Evolutionary conservation across 176 grass and related monocot genomes (phyloP).

Genomic region (Avena sativa): DNA sequence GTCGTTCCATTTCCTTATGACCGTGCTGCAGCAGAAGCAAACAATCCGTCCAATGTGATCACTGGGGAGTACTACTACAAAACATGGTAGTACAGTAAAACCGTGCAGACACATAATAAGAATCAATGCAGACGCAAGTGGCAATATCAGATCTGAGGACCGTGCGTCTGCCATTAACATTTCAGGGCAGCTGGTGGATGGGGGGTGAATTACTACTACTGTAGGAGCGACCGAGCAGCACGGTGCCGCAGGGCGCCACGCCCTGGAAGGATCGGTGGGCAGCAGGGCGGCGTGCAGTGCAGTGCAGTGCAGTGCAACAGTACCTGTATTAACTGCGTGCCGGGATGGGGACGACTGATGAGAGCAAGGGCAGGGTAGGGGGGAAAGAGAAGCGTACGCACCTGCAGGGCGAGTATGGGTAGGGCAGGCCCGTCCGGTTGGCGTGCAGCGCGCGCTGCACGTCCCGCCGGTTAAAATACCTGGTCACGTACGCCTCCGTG

Average conservation of each 20-base stretch:
- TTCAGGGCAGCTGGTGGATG: background rate
- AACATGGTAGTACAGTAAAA: background rate
- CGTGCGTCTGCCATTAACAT: background rate
- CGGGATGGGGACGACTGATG: background rate
- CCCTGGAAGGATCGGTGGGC: slow-evolving; percentile 25
- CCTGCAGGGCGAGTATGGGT: slow-evolving; percentile 90
- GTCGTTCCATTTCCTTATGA: slow-evolving; percentile 88
- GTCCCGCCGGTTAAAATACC: slow-evolving; percentile 77
- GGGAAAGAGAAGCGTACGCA: background rate
- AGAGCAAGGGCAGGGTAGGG: background rate
- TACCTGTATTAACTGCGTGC: background rate
- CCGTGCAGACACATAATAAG: background rate
- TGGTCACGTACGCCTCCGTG: slow-evolving; percentile 81
- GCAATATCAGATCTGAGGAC: background rate
- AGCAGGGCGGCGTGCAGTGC: background rate
- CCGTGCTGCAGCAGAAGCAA: slow-evolving; percentile 53
- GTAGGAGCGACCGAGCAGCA: slow-evolving; percentile 3
- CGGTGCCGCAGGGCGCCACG: background rate
- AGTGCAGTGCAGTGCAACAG: no score
- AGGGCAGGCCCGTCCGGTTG: slow-evolving; percentile 67
- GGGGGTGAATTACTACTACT: background rate
- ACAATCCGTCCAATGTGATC: background rate
- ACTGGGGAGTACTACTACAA: background rate
- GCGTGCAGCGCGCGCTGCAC: slow-evolving; percentile 88
- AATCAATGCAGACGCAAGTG: slow-evolving; percentile 36